Evolutionary conservation across 208 protist species (phyloP).

Genomic region (Leishmania lainsoni): DNA sequence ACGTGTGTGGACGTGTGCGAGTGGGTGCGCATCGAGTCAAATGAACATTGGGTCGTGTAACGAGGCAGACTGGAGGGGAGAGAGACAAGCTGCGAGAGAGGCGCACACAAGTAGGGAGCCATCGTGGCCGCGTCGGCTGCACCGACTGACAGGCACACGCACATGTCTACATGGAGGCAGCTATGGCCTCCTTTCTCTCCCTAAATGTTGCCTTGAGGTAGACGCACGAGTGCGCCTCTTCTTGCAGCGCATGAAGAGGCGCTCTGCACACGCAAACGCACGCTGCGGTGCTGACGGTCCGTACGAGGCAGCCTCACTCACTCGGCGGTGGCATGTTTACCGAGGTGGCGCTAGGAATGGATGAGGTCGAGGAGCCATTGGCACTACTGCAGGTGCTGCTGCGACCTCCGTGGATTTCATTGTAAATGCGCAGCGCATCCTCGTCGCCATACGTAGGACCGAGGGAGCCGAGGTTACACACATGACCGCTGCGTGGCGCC

Average conservation of each 20-base stretch:
- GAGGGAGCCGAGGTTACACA: slow-evolving; percentile 29
- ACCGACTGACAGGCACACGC: too few relatives aligned
- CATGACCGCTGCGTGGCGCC: slow-evolving; percentile 27
- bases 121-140: not conserved
- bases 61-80: too few relatives aligned
- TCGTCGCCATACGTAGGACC: slow-evolving; percentile 35
- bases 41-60: too few relatives aligned
- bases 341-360: not conserved
- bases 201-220: not conserved
- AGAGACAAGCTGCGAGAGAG: not conserved
- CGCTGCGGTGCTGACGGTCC: not conserved
- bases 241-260: not conserved
- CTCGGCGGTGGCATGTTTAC: not conserved
- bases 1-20: not conserved
- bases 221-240: not conserved
- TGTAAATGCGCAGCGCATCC: slow-evolving; percentile 45
- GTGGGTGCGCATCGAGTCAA: too few relatives aligned
- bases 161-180: not conserved
- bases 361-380: slow-evolving; percentile 17
- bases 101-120: not conserved
- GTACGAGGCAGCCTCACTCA: not conserved
- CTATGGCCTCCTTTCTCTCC: not conserved
- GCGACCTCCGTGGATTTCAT: slow-evolving; percentile 42
- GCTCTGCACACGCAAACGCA: not conserved
- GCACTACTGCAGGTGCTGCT: slow-evolving; percentile 11